Evolutionary conservation across 441 rosid species (phyloP), one percentile per base, ranked within the genome.

Genomic region (Corymbia calophylla): DNA sequence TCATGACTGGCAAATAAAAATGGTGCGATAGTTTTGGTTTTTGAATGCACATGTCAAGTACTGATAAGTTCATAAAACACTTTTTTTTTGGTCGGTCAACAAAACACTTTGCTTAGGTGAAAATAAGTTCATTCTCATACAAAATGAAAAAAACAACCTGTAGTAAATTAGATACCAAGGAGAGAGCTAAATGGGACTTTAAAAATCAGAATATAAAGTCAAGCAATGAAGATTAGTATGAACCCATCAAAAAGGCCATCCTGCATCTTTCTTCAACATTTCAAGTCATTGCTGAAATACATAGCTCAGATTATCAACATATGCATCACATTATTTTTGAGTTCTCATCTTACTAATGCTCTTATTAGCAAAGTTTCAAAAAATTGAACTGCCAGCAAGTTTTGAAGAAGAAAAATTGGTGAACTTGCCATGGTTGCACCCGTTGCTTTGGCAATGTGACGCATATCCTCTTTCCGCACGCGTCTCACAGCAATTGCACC

Each of bases 401-500:
- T 19, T 32, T 35, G 6, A 35, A 32, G 68, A 23, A 35, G 47
- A 14, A 25, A 35, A 86, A 29, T 86, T 54, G 32, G 53, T 55
- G 66, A 55, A 55, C 88, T 86, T 86, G 96, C 99, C 97, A 97
- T 91, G 88, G 99, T 97, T 89, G 99, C 99, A 90, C 99, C 99
- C 91, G 99, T 98, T 51, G 99, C 99, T 93, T 98, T 98, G 73
- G 99, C 99, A 89, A 98, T 94, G 92, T 96, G 99, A 32, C 98
- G 98, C 99, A 97, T 96, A 93, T 98, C 99, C 93, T 98, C 99
- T 91, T 97, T 98, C 77, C 95, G 95, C 85, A 97, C 98, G 93
- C 99, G 99, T 88, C 99, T 95, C 88, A 97, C 99, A 92, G 99
- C 99, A 94, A 98, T 95, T 90, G 99, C 98, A 91, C 99, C 98